These are phyloP conservation scores for Thermomyces lanuginosus DNA, from an alignment of 2,329 filamentous ascomycete genomes.

Conservation along the genomic window DNA sequence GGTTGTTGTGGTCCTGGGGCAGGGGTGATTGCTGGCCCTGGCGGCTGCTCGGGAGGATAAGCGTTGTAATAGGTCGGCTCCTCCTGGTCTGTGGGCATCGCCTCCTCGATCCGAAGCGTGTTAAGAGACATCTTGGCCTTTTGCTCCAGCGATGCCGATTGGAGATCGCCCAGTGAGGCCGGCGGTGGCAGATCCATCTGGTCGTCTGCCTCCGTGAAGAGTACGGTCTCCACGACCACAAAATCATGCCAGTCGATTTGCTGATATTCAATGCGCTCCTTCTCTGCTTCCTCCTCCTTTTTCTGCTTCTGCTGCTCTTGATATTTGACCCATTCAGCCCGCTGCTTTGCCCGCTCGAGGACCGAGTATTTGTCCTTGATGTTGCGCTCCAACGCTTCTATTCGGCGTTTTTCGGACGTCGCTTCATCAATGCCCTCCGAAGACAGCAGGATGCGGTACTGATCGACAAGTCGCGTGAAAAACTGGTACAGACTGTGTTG, in stretches of 20 bases:
- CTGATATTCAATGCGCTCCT: conserved; percentile 59
- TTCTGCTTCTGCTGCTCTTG: conserved; percentile 73
- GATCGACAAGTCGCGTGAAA: conserved; percentile 81
- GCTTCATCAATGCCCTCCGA: conserved; percentile 52
- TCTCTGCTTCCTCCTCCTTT: conserved; percentile 73
- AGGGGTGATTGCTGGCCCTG: conserved; percentile 13
- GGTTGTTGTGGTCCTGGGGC: conserved; percentile 14
- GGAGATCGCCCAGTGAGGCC: conserved; percentile 75
- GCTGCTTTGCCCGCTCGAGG: conserved; percentile 62
- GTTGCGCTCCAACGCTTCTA: conserved; percentile 58
- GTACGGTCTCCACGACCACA: conserved; percentile 82
- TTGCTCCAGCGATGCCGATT: conserved; percentile 87
- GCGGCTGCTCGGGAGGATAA: conserved; percentile 24
- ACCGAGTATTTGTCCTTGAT: conserved; percentile 64
- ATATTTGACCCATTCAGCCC: conserved; percentile 73
- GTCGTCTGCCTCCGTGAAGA: conserved; percentile 81
- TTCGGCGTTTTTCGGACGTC: conserved; percentile 54
- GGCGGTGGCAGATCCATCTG: conserved; percentile 73
- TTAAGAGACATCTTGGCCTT: conserved; percentile 80
- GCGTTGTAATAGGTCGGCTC: conserved; percentile 36
- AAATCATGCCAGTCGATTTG: conserved; percentile 98
- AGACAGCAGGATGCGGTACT: conserved; percentile 68
- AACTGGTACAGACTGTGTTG: conserved; percentile 95
- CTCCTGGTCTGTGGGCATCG: conserved; percentile 65
- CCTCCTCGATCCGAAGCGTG: conserved; percentile 78